Evolutionary conservation across 208 protist species (phyloP).

Genomic region (Leishmania guyanensis): DNA sequence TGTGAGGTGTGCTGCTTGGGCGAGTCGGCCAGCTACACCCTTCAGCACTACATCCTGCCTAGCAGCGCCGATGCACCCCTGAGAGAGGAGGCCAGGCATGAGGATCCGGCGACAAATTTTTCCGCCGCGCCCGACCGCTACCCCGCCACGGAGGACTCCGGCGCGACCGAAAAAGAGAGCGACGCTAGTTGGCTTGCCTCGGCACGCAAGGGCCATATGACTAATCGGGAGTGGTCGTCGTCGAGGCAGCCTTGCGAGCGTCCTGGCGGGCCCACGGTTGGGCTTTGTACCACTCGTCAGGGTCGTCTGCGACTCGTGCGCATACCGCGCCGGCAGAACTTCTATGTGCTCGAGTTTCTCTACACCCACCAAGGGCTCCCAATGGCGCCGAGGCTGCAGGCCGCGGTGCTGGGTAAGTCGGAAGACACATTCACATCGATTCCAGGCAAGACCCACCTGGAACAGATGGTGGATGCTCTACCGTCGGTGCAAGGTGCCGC

Average conservation of each 20-base stretch:
- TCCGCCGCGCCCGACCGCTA: constrained; percentile 18
- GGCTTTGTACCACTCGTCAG: constrained; percentile 31
- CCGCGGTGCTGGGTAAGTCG: constrained; percentile 30
- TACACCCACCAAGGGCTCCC: constrained; percentile 61
- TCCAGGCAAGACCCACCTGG: constrained; percentile 28
- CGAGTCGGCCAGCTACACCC: constrained; percentile 30
- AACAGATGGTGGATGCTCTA: constrained; percentile 53
- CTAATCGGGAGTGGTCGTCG: neutral
- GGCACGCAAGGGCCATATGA: neutral
- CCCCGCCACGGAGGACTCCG: neutral
- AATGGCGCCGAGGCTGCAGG: constrained; percentile 35
- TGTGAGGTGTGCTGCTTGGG: constrained; percentile 68
- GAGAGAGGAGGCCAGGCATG: constrained; percentile 12
- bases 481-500: constrained; percentile 38
- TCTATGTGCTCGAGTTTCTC: constrained; percentile 71
- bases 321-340: constrained; percentile 32
- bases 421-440: constrained; percentile 16
- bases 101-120: neutral
- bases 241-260: constrained; percentile 3
- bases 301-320: constrained; percentile 51
- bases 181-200: neutral
- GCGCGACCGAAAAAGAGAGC: neutral
- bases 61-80: constrained; percentile 30
- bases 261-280: neutral
- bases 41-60: constrained; percentile 34